Conservation (phyloP, 2,329 filamentous ascomycete species). For the Fusarium subglutinans region DNA sequence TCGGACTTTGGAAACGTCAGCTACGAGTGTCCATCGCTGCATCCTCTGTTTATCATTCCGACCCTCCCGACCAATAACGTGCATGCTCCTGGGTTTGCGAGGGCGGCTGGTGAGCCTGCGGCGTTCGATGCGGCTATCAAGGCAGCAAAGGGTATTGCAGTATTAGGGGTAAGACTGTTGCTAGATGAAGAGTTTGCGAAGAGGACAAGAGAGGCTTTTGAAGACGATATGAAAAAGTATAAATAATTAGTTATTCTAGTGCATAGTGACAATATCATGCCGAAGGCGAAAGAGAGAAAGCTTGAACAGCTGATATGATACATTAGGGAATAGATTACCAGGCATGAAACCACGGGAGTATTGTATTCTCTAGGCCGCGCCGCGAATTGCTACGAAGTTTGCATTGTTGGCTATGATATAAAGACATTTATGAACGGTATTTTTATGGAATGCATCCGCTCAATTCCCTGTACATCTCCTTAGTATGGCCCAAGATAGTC, state of each 20-base stretch:
- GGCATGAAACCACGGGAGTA: too few relatives aligned
- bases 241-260: fast-evolving
- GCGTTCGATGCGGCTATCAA: background rate
- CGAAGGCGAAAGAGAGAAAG: fast-evolving
- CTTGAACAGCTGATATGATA: too few relatives aligned
- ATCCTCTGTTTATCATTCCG: background rate
- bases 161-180: background rate
- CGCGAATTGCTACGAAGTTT: too few relatives aligned
- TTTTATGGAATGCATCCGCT: too few relatives aligned
- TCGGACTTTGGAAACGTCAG: background rate
- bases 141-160: background rate
- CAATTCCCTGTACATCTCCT: too few relatives aligned
- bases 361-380: too few relatives aligned
- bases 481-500: too few relatives aligned
- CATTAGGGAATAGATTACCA: fast-evolving
- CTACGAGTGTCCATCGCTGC: background rate
- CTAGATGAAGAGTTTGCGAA: background rate
- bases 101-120: background rate
- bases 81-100: background rate
- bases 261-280: fast-evolving
- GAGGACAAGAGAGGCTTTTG: background rate
- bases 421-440: too few relatives aligned
- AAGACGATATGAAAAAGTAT: fast-evolving
- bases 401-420: too few relatives aligned
- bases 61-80: background rate